phyloP scores from a whole-genome alignment of 192 early-diverging fungal genomes.

The Coemansia furcata region DNA sequence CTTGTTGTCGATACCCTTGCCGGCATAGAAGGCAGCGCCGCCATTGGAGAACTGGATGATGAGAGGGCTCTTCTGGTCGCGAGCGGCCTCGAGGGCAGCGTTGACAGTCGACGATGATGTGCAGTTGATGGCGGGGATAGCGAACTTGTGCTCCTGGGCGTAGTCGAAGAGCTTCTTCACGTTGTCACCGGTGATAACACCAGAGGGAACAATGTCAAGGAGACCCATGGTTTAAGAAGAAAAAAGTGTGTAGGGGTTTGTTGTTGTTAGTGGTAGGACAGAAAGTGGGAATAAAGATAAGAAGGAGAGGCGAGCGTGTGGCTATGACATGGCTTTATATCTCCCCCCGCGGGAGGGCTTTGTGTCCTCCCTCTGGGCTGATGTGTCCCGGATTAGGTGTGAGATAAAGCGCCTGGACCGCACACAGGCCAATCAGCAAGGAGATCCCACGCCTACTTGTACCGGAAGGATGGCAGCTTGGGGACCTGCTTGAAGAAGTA shows the following conservation, averaged over 20 bases:
- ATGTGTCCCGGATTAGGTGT: neutral
- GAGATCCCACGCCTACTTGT: slow-evolving; percentile 13
- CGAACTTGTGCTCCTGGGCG: slow-evolving; percentile 76
- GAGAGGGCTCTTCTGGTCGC: slow-evolving; percentile 87
- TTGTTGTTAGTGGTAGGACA: neutral
- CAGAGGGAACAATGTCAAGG: slow-evolving; percentile 80
- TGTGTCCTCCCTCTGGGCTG: neutral
- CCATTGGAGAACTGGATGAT: slow-evolving; percentile 97
- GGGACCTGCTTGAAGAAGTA: slow-evolving; percentile 57
- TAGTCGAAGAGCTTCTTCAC: slow-evolving; percentile 79
- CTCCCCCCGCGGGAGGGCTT: neutral
- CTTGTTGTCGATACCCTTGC: slow-evolving; percentile 89
- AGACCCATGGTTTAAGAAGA: slow-evolving; percentile 62
- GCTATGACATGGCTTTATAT: neutral
- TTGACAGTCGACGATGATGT: slow-evolving; percentile 91
- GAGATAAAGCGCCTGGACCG: slow-evolving; percentile 4
- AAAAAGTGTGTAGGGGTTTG: neutral
- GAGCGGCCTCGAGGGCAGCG: slow-evolving; percentile 91
- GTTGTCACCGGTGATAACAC: slow-evolving; percentile 92
- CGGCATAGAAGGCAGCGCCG: slow-evolving; percentile 88
- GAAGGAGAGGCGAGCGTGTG: neutral
- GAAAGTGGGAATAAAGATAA: slow-evolving; percentile 2
- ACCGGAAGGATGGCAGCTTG: slow-evolving; percentile 54
- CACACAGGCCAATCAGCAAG: neutral
- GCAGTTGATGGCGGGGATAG: slow-evolving; percentile 97